Conservation (phyloP, 2,329 filamentous ascomycete genomes). For the Calonectria naviculata region DNA sequence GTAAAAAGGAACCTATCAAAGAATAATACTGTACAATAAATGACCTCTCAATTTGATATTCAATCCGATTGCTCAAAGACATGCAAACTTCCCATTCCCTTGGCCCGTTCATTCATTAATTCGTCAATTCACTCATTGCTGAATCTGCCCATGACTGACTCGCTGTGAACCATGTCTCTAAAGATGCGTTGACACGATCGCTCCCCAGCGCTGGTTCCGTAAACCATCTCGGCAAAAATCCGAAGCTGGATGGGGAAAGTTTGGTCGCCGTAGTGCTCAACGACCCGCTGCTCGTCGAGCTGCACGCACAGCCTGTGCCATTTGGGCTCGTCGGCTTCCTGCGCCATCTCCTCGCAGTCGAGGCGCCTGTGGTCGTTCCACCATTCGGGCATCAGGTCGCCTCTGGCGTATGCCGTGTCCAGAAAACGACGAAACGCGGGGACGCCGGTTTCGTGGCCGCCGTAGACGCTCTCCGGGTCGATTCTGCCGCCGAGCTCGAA, state of each 20-base stretch:
- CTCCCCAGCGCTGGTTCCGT: background rate
- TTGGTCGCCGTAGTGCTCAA: conserved; percentile 49
- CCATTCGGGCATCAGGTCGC: conserved; percentile 50
- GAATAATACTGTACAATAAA: background rate
- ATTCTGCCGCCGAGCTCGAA: conserved; percentile 23
- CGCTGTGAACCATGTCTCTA: background rate
- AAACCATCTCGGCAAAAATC: conserved; percentile 52
- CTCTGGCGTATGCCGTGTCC: background rate
- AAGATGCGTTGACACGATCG: background rate
- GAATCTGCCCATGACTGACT: background rate
- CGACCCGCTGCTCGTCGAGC: conserved; percentile 44
- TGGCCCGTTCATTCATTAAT: background rate
- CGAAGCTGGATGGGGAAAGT: conserved; percentile 55
- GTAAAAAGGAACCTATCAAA: background rate
- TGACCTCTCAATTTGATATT: background rate
- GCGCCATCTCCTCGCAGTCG: conserved; percentile 44
- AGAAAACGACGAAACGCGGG: conserved; percentile 49
- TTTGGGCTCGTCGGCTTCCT: conserved; percentile 32
- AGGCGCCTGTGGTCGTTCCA: conserved; percentile 47
- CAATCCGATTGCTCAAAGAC: background rate
- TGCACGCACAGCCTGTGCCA: conserved; percentile 40
- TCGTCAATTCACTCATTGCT: background rate
- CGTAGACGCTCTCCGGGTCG: conserved; percentile 38
- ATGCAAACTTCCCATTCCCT: background rate
- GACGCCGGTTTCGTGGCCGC: conserved; percentile 24